These are phyloP conservation scores for Alisma plantagoaquatica DNA, from an alignment of 106 monocot genomes.

Conservation along the genomic window DNA sequence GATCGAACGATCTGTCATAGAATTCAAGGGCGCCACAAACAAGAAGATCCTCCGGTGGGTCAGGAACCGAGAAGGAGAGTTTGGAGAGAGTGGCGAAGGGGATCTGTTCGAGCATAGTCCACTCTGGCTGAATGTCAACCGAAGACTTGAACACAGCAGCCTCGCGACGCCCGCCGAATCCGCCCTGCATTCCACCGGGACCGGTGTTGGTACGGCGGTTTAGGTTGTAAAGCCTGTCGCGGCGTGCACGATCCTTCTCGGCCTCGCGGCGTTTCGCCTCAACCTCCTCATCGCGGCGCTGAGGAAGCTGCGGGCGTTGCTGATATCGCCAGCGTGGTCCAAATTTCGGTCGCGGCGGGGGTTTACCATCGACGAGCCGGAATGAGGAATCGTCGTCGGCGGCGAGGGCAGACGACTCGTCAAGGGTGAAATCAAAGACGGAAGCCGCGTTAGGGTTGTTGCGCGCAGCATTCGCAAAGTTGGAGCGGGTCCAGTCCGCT, in stretches of 20 bases:
- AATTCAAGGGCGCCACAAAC: slow-evolving; percentile 75
- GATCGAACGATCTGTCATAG: slow-evolving; percentile 70
- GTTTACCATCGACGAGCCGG: slow-evolving; percentile 90
- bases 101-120: slow-evolving; percentile 94
- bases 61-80: slow-evolving; percentile 73
- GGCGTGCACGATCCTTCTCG: slow-evolving; percentile 80
- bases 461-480: slow-evolving; percentile 2
- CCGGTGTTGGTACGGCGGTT: slow-evolving; percentile 7
- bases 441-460: slow-evolving; percentile 4
- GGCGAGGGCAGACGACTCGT: too few species aligned
- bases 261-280: slow-evolving; percentile 70
- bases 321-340: slow-evolving; percentile 93
- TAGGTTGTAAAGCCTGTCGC: slow-evolving; percentile 55
- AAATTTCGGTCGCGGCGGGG: slow-evolving; percentile 83
- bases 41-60: slow-evolving; percentile 84
- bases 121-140: slow-evolving; percentile 92
- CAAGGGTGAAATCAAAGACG: too few species aligned
- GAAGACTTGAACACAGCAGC: slow-evolving; percentile 50
- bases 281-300: slow-evolving; percentile 94
- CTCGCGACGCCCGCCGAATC: slow-evolving; percentile 39
- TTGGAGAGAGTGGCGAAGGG: slow-evolving; percentile 93
- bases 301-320: slow-evolving; percentile 76
- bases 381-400: slow-evolving; percentile 66
- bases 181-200: neutral
- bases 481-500: slow-evolving; percentile 76